Conservation (phyloP, 352 stramenopile species). For the Phytophthora idaei region DNA sequence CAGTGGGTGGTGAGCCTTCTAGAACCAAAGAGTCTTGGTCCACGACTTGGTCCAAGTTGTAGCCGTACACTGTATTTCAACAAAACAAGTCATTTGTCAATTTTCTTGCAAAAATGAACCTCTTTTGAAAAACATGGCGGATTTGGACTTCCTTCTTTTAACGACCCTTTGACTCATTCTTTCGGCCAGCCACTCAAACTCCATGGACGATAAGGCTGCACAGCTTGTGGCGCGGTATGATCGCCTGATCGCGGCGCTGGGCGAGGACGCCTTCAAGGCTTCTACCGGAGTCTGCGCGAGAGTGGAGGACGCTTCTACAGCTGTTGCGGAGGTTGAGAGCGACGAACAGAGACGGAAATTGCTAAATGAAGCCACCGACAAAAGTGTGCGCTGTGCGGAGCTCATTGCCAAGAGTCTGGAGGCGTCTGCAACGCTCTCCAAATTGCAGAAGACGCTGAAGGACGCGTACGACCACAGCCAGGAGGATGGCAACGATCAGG, state of each 20-base stretch:
- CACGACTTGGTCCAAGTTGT: no score
- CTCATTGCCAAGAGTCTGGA: slow-evolving; percentile 79
- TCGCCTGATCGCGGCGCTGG: slow-evolving; percentile 59
- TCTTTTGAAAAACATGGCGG: background rate
- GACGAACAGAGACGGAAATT: slow-evolving; percentile 45
- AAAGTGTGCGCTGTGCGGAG: slow-evolving; percentile 75
- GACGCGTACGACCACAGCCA: slow-evolving; percentile 33
- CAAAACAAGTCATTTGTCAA: slow-evolving; percentile 1
- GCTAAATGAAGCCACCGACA: slow-evolving; percentile 47
- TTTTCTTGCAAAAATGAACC: background rate
- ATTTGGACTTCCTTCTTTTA: background rate
- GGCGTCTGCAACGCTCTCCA: slow-evolving; percentile 49
- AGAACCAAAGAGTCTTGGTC: background rate
- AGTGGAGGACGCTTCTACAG: slow-evolving; percentile 44
- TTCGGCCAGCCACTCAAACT: slow-evolving; percentile 27
- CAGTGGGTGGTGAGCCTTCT: background rate
- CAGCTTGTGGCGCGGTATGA: slow-evolving; percentile 55
- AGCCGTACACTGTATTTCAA: background rate
- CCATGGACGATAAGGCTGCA: slow-evolving; percentile 17
- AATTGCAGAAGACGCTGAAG: slow-evolving; percentile 50
- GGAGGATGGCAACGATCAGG: slow-evolving; percentile 33
- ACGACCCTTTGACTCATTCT: background rate
- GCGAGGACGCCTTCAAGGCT: slow-evolving; percentile 58
- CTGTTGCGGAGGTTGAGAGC: slow-evolving; percentile 25
- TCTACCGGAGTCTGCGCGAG: slow-evolving; percentile 34